Evolutionary conservation across 139 green algal genomes (phyloP), one percentile per base, ranked within the genome.

Genomic region (Haematococcus sp.): DNA sequence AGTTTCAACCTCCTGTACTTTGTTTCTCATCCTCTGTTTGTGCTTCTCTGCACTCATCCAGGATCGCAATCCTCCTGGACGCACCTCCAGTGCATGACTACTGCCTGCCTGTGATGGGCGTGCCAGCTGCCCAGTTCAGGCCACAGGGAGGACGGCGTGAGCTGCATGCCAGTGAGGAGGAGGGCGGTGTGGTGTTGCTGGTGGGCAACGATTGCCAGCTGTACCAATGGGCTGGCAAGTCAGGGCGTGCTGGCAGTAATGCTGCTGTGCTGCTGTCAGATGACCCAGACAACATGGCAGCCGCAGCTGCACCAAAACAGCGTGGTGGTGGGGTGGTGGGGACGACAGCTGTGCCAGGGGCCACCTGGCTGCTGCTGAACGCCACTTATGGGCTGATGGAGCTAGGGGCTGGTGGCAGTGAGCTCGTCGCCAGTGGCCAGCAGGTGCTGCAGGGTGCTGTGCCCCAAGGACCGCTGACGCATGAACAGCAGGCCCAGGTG

Each of bases 351-450:
- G 11, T 43, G 58, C 58, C 16, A 56, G 65, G 35, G 15, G 54
- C 43, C 11, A 35, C 51, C 34, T 84, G 79, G 73, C 55, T 81
- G 2, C 27, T 81, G 22, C 64, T 84, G 19, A 80, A 56, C 55
- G 63, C 69, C 28, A 84, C 79, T 0, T 84, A 81, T 55, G 79
- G 79, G 22, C 63, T 84, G 23, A n/a, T 84, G 54, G 73, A 78
- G 74, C n/a, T 84, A 23, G 46, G 20, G 23, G 32, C 17, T 4
- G 54, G 9, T 61, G n/a, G 22, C n/a, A 61, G 54, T 28, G 22
- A 32, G 54, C 22, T 32, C 5, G 54, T 9, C 9, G 22, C 22
- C 22, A 61, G 22, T 13, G 7, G 11, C n/a, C 22, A 32, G 54
- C 54, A 11, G 25, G 23, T 22, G 58, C n/a, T 34, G 23, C 58